Base-by-base conservation (phyloP, 2,329 filamentous ascomycete genomes). In the Raffaelea ambrosiae region DNA sequence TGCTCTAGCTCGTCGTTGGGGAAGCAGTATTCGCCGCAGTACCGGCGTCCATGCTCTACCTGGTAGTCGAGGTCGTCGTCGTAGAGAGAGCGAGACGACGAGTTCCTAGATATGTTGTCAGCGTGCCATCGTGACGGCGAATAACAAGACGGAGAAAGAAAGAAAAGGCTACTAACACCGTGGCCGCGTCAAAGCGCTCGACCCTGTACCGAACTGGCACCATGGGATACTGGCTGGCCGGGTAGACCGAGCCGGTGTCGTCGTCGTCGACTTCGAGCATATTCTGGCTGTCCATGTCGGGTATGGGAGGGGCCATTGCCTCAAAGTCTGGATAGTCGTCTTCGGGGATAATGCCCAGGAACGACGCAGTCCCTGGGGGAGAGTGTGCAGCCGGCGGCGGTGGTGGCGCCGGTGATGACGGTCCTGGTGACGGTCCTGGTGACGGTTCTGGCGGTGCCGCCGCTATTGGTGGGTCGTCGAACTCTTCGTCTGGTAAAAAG, bases 1-100 rank as follows among this genome's bases (percentile, higher is more conserved):
- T 64, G 62, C 60, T 81, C 77, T 5, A 70, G 62, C 43, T 79
- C 77, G 51, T 81, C 78, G 48, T 80, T 81, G 22, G 78, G 77
- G 44, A 80, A 77, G 47, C 73, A 73, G 55, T 81, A 81, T 11
- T 74, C 77, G 39, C 67, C 67, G 55, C 79, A 77, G 50, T 81
- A 81, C 22, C 77, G 67, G 21, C 76, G 67, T n/a, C 77, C 77
- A 55, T 81, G 78, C 55, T 79, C 75, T 48, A 66, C 70, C 43
- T 67, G 64, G 53, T 76, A 80, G 51, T 79, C 69, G 40, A 62
- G 49, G 22, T 63, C 61, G 5, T 62, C 61, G 42, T 55, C 58
- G 38, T 62, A 64, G 3, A 64, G 41, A 3, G 62, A 63, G 14
- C 61, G 59, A 1, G 62, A 56, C 2, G 62, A 57, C 0, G 61